Base-by-base conservation (phyloP, 163 green algal species). In the Chlamydomonas reinhardtii region DNA sequence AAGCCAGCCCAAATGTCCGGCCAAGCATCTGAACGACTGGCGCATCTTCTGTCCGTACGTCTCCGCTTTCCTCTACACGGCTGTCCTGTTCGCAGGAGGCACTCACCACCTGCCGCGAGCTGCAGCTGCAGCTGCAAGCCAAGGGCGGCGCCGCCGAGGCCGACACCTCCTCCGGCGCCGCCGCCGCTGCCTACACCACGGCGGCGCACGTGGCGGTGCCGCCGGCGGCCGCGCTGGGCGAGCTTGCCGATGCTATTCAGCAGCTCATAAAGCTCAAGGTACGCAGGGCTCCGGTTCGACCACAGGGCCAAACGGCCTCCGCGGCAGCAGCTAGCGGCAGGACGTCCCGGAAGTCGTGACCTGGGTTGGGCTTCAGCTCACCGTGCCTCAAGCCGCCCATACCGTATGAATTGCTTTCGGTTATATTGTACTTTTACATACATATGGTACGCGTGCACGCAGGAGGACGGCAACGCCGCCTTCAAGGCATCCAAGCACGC, bases 381-480 rank as follows among this genome's bases (percentile, higher is more conserved):
- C n/a, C n/a, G n/a, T n/a, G n/a, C n/a, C n/a, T n/a, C n/a, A n/a
- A 48, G 39, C 39, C 39, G 39, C 39, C 5, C 39, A 48, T 8
- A 48, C 5, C 39, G 39, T 48, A 14, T 48, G 39, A 8, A 8
- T 48, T 48, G n/a, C n/a, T n/a, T n/a, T n/a, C n/a, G n/a, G n/a
- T n/a, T n/a, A n/a, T n/a, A n/a, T n/a, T n/a, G n/a, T n/a, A n/a
- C n/a, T n/a, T n/a, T n/a, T n/a, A n/a, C n/a, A n/a, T n/a, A n/a
- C n/a, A n/a, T n/a, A n/a, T n/a, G n/a, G n/a, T n/a, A n/a, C n/a
- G n/a, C n/a, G n/a, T n/a, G n/a, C 54, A 11, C 59, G 89, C 90
- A 94, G 86, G 86, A 89, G 22, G 85, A 85, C 16, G 91, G 93
- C 78, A 94, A 94, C 82, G 76, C 64, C 3, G 91, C 91, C 24